Percentiles rank a stretch among this genome's conserved stretches.
Conservation (phyloP, 1,139 yeast genomes). For the Wickerhamomyces sp. region DNA sequence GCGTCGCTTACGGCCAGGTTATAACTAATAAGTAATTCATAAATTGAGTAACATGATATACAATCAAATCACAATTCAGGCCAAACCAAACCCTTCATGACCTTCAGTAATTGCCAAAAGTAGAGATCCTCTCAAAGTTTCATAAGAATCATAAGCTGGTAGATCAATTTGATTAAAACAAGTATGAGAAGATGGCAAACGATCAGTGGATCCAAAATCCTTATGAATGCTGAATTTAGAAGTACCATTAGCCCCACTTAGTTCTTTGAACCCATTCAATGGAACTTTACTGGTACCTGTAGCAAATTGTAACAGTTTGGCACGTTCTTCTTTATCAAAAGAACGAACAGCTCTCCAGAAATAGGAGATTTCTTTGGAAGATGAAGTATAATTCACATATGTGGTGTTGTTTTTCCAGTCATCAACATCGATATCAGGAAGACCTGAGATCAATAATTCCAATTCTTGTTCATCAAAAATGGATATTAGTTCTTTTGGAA, state of each 20-base stretch:
- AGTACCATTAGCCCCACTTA: conserved; percentile 84
- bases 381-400: conserved; percentile 79
- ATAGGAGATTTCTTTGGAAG: conserved; percentile 90
- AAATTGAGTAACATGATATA: background rate
- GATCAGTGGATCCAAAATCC: conserved; percentile 79
- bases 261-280: conserved; percentile 83
- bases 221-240: conserved; percentile 88
- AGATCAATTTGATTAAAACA: conserved; percentile 93
- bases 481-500: conserved; percentile 80
- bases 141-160: conserved; percentile 90
- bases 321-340: conserved; percentile 90
- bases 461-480: conserved; percentile 95
- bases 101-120: conserved; percentile 91
- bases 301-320: conserved; percentile 88
- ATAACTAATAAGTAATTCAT: background rate
- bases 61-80: conserved; percentile 7
- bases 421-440: conserved; percentile 92
- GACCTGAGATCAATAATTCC: conserved; percentile 86
- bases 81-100: conserved; percentile 84
- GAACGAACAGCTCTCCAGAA: conserved; percentile 98
- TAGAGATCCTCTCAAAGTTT: conserved; percentile 74
- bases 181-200: conserved; percentile 94
- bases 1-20: too few relatives aligned
- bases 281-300: conserved; percentile 99
- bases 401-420: conserved; percentile 91